Conservation (phyloP, 2,329 filamentous ascomycete genomes). For the Elsinoe arachidis region DNA sequence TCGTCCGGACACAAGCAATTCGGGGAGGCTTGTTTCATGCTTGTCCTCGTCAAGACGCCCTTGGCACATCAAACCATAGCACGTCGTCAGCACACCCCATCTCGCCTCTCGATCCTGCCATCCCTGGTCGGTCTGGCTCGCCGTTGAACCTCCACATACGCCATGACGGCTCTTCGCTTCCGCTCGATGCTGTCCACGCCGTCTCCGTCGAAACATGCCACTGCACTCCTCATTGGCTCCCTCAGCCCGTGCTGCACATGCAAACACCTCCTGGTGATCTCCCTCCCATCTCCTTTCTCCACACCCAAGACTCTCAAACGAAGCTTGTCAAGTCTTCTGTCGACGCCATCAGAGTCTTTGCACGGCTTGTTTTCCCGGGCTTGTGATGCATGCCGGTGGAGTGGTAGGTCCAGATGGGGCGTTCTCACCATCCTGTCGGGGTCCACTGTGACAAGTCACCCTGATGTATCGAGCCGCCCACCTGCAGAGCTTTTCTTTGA, state of each 20-base stretch:
- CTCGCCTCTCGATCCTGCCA: neutral
- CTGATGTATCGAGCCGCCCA: neutral
- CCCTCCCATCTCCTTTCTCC: conserved; percentile 12
- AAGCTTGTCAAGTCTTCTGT: conserved; percentile 11
- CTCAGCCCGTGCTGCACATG: neutral
- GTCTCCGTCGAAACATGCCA: neutral
- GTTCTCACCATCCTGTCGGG: neutral
- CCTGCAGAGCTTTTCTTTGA: neutral
- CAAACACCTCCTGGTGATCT: conserved; percentile 1
- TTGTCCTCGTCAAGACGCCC: neutral
- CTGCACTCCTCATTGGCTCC: neutral
- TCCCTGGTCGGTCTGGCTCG: neutral
- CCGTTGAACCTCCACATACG: neutral
- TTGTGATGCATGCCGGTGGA: neutral
- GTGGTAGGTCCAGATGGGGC: conserved; percentile 3
- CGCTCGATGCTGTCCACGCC: neutral
- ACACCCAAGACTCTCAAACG: conserved; percentile 6
- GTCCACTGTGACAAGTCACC: neutral
- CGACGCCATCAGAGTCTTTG: neutral
- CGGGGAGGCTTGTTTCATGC: conserved; percentile 8
- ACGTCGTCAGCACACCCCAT: neutral
- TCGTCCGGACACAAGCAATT: conserved; percentile 4
- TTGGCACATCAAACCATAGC: conserved; percentile 7
- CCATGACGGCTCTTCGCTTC: conserved; percentile 7
- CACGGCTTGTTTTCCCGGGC: conserved; percentile 3